phyloP scores from a whole-genome alignment of 2,329 filamentous ascomycete species.

The Aquanectria penicillioides region DNA sequence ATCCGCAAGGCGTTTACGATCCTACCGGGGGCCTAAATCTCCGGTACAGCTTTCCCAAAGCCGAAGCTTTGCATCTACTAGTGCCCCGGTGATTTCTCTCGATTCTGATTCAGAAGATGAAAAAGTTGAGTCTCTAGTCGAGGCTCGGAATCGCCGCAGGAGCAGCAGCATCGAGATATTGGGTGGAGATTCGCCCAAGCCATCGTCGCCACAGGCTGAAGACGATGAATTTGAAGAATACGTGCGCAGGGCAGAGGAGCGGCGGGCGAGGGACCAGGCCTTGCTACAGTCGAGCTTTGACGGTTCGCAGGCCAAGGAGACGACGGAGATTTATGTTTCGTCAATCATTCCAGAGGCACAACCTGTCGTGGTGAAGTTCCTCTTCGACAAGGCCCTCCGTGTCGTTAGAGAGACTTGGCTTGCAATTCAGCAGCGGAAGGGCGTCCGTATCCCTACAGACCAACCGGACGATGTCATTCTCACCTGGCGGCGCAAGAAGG shows the following conservation, averaged over 20 bases:
- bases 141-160: background rate
- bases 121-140: constrained; percentile 14
- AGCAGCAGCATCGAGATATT: constrained; percentile 29
- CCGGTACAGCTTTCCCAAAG: constrained; percentile 15
- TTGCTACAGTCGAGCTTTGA: constrained; percentile 25
- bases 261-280: constrained; percentile 42
- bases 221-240: constrained; percentile 59
- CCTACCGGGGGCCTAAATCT: constrained; percentile 14
- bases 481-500: constrained; percentile 77
- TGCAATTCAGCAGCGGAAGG: constrained; percentile 62
- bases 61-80: constrained; percentile 3
- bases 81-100: constrained; percentile 40
- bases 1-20: constrained; percentile 29
- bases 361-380: constrained; percentile 65
- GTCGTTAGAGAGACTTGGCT: constrained; percentile 78
- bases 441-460: constrained; percentile 48
- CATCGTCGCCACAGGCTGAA: constrained; percentile 23
- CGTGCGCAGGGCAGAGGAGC: constrained; percentile 52
- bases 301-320: constrained; percentile 33
- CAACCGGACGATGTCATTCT: constrained; percentile 71
- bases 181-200: constrained; percentile 13
- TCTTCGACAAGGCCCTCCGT: constrained; percentile 73
- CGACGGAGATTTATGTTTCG: constrained; percentile 58
- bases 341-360: constrained; percentile 71
- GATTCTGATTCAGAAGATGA: constrained; percentile 46